These are phyloP conservation scores for Trichoderma koningiopsis DNA, from an alignment of 2,329 filamentous ascomycete species.

Conservation along the genomic window DNA sequence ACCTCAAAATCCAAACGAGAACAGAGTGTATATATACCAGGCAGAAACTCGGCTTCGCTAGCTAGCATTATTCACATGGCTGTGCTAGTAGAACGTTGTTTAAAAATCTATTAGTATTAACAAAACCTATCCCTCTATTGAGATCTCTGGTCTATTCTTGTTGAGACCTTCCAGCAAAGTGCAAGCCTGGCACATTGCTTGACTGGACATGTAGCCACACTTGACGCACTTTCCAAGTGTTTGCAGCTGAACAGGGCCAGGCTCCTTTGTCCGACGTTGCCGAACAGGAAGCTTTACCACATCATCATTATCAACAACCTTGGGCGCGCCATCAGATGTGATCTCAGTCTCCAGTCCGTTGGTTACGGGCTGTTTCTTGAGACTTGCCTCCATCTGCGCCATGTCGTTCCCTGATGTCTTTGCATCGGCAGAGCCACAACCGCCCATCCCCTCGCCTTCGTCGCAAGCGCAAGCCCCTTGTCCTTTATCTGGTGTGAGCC, in stretches of 20 bases:
- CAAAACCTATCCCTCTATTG: slow-evolving; percentile 45
- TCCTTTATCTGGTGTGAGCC: slow-evolving; percentile 54
- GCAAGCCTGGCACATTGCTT: slow-evolving; percentile 92
- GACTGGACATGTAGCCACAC: slow-evolving; percentile 95
- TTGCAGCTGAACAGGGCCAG: slow-evolving; percentile 56
- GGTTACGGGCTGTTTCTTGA: slow-evolving; percentile 31
- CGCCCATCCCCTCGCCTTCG: slow-evolving; percentile 53
- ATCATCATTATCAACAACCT: slow-evolving; percentile 33
- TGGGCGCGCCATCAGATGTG: slow-evolving; percentile 31
- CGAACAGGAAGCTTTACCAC: slow-evolving; percentile 42
- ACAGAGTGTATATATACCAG: slow-evolving; percentile 28
- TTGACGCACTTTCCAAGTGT: slow-evolving; percentile 79
- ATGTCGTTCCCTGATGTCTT: slow-evolving; percentile 73
- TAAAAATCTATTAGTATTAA: slow-evolving; percentile 7
- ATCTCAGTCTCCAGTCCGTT: slow-evolving; percentile 39
- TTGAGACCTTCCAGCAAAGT: slow-evolving; percentile 87
- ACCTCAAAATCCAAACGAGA: slow-evolving; percentile 16
- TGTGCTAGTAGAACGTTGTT: not conserved
- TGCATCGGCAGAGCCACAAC: slow-evolving; percentile 70
- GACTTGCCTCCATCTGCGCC: slow-evolving; percentile 71
- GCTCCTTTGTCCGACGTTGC: slow-evolving; percentile 35
- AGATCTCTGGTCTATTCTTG: slow-evolving; percentile 67
- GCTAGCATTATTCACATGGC: not conserved
- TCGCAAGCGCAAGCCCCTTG: slow-evolving; percentile 42
- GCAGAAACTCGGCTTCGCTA: slow-evolving; percentile 28